Conservation (phyloP, 495 filamentous ascomycete genomes). For the Xeromyces bisporus region DNA sequence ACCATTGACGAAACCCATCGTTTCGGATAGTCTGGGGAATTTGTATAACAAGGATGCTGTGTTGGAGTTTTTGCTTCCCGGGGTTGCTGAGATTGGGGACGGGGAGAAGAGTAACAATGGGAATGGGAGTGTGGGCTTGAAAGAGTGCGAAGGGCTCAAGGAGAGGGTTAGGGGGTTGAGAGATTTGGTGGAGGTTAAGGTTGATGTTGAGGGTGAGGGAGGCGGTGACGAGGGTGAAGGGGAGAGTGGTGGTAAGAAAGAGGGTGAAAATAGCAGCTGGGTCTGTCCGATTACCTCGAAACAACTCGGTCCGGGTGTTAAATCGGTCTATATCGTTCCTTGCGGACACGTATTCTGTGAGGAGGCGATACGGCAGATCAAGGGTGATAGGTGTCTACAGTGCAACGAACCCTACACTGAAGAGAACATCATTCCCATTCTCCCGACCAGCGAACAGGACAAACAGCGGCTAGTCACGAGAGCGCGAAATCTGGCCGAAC, state of each 20-base stretch:
- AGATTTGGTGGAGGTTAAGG: constrained; percentile 80
- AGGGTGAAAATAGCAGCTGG: constrained; percentile 40
- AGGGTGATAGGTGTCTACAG: constrained; percentile 41
- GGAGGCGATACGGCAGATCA: constrained; percentile 63
- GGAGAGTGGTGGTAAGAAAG: constrained; percentile 27
- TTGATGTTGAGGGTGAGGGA: constrained; percentile 39
- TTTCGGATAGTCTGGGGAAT: constrained; percentile 69
- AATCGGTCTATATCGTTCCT: constrained; percentile 78
- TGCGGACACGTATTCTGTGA: constrained; percentile 93
- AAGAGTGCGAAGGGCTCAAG: constrained; percentile 46
- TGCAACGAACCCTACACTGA: constrained; percentile 60
- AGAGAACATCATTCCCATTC: constrained; percentile 69
- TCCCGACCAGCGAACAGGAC: constrained; percentile 54
- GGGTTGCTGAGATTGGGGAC: constrained; percentile 34
- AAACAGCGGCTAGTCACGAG: constrained; percentile 50
- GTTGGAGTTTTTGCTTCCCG: constrained; percentile 59
- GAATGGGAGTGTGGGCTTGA: too few species aligned
- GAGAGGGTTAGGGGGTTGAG: constrained; percentile 63
- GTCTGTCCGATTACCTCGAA: constrained; percentile 82
- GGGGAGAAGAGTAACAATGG: constrained; percentile 43
- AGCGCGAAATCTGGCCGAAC: constrained; percentile 43
- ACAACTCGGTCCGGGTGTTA: constrained; percentile 61
- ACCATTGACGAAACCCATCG: constrained; percentile 51
- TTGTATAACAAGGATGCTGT: constrained; percentile 94
- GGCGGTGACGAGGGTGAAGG: constrained; percentile 16